A percentile compares a stretch with the other conserved stretches of the same genome.
phyloP scores from a whole-genome alignment of 1,139 yeast genomes.

The Magnusiomyces sp. region DNA sequence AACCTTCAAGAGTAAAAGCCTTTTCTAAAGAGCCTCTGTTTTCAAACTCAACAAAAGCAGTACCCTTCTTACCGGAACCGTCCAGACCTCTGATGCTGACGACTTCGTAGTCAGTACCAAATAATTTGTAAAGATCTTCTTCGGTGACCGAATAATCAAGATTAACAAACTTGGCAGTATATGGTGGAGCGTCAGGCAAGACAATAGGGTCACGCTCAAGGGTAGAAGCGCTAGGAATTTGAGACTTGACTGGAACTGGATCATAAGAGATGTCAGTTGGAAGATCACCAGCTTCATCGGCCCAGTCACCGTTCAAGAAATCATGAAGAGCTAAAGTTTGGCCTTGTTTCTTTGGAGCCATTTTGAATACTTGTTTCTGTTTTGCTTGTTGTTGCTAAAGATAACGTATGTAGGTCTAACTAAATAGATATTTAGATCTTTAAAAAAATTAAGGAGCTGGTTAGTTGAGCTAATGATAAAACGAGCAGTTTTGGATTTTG shows the following conservation, averaged over 20 bases:
- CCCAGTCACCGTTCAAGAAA: slow-evolving; percentile 13
- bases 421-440: too few species aligned
- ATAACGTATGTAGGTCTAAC: too few species aligned
- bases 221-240: background rate
- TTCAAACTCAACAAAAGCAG: slow-evolving; percentile 75
- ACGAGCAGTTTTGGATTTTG: too few species aligned
- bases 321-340: too few species aligned
- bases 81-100: slow-evolving; percentile 55
- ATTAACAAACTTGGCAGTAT: slow-evolving; percentile 77
- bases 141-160: slow-evolving; percentile 79
- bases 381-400: too few species aligned
- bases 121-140: slow-evolving; percentile 54
- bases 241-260: background rate
- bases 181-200: slow-evolving; percentile 88
- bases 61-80: slow-evolving; percentile 62
- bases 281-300: slow-evolving; percentile 15
- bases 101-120: slow-evolving; percentile 47
- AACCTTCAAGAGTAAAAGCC: slow-evolving; percentile 56
- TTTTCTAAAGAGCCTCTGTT: slow-evolving; percentile 60
- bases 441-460: too few species aligned
- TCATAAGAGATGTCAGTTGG: slow-evolving; percentile 11
- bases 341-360: too few species aligned
- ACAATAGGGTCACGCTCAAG: slow-evolving; percentile 37
- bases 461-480: too few species aligned
- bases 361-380: too few species aligned